phyloP scores from a whole-genome alignment of 768 basidiomycete genomes.

The Suillus decipiens region DNA sequence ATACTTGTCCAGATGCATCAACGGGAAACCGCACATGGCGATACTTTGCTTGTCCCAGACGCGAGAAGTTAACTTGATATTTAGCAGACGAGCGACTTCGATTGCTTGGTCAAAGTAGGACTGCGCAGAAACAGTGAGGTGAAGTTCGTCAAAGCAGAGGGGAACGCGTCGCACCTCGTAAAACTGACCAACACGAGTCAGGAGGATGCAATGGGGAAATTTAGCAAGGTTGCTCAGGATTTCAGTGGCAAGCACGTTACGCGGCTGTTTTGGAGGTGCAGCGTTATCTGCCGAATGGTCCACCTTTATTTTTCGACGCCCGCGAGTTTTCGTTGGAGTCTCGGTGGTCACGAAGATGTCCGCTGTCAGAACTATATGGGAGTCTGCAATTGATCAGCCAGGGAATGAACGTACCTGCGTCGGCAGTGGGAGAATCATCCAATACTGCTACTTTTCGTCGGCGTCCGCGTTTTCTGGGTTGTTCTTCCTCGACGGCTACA shows the following conservation, averaged over 20 bases:
- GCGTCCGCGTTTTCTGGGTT: background rate
- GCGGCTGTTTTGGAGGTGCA: slow-evolving; percentile 28
- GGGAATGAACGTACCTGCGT: background rate
- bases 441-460: background rate
- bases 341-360: too few species aligned
- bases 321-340: background rate
- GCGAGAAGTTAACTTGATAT: slow-evolving; percentile 80
- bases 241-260: slow-evolving; percentile 62
- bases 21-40: slow-evolving; percentile 90
- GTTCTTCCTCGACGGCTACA: background rate
- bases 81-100: slow-evolving; percentile 72
- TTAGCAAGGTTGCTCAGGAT: slow-evolving; percentile 69
- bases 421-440: background rate
- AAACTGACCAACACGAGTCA: slow-evolving; percentile 93
- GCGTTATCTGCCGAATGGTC: slow-evolving; percentile 6
- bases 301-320: background rate
- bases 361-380: background rate
- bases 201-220: slow-evolving; percentile 86
- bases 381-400: background rate
- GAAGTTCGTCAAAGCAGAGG: slow-evolving; percentile 6
- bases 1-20: slow-evolving; percentile 81
- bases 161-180: slow-evolving; percentile 68
- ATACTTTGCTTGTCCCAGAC: slow-evolving; percentile 71
- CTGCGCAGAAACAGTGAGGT: slow-evolving; percentile 40
- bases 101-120: slow-evolving; percentile 93